Percentiles rank a stretch among this genome's conserved stretches.
phyloP scores from a whole-genome alignment of 1,284 basidiomycete species.

The Irpex sp. region DNA sequence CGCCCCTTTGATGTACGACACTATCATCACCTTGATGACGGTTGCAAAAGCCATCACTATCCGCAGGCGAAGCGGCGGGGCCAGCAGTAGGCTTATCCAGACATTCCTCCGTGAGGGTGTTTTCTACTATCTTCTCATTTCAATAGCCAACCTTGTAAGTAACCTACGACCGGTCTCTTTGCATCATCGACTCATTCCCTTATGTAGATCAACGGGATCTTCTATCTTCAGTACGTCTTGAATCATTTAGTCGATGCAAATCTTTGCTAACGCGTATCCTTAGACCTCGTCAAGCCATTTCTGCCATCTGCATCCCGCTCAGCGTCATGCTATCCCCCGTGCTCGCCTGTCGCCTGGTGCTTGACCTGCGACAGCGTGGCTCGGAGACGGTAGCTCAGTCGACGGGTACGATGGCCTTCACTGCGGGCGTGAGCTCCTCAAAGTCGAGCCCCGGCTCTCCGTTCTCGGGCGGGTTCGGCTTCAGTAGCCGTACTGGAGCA shows the following conservation, averaged over 20 bases:
- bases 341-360: constrained; percentile 72
- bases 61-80: constrained; percentile 67
- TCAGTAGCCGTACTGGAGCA: constrained; percentile 32
- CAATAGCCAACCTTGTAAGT: constrained; percentile 66
- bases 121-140: constrained; percentile 79
- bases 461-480: constrained; percentile 29
- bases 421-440: constrained; percentile 26
- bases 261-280: constrained; percentile 1
- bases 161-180: background rate
- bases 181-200: background rate
- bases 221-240: constrained; percentile 68
- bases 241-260: background rate
- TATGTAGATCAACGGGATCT: constrained; percentile 66
- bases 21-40: constrained; percentile 74
- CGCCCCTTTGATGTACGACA: constrained; percentile 75
- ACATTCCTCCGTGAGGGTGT: constrained; percentile 80
- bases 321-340: constrained; percentile 82
- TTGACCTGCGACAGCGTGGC: constrained; percentile 73
- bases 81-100: constrained; percentile 73
- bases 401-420: constrained; percentile 32
- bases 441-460: constrained; percentile 29
- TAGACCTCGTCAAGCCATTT: constrained; percentile 75
- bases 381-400: constrained; percentile 71
- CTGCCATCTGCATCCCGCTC: constrained; percentile 81
- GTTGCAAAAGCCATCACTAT: constrained; percentile 71